Evolutionary conservation across 176 grass and related monocot genomes (phyloP).

Genomic region (Puya raimondii): DNA sequence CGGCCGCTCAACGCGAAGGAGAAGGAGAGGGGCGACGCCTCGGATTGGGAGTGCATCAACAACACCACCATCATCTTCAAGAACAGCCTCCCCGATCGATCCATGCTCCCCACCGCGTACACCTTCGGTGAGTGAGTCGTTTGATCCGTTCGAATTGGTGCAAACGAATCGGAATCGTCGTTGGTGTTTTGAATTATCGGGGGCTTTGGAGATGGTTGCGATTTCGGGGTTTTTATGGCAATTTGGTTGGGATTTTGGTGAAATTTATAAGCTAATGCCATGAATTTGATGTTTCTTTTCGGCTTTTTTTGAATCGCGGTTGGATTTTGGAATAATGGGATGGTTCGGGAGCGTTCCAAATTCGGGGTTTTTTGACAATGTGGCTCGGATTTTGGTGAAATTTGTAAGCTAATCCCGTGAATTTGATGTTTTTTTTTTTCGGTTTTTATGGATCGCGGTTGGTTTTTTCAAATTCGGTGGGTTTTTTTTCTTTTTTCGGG

Average conservation of each 20-base stretch:
- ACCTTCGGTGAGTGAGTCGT: conserved; percentile 54
- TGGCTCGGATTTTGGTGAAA: background rate
- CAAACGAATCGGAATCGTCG: background rate
- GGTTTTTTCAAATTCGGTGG: too few species aligned
- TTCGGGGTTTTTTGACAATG: background rate
- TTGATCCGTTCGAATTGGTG: background rate
- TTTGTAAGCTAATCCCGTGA: too few species aligned
- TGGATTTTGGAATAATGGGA: too few species aligned
- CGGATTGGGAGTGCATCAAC: conserved; percentile 67
- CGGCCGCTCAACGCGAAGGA: conserved; percentile 63
- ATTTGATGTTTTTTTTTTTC: too few species aligned
- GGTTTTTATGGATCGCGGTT: too few species aligned
- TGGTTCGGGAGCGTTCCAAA: too few species aligned
- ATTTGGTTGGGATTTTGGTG: background rate
- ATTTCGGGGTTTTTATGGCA: background rate
- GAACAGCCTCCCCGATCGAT: conserved; percentile 51
- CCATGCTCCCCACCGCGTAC: conserved; percentile 52
- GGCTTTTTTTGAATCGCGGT: too few species aligned
- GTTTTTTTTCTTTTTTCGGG: too few species aligned
- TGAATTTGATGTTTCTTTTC: too few species aligned
- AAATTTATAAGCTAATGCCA: background rate
- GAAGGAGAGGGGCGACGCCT: conserved; percentile 46
- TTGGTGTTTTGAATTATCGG: background rate
- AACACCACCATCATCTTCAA: conserved; percentile 60
- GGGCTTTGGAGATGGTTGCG: background rate